These are phyloP conservation scores for Aspergillus nomiae DNA, from an alignment of 2,329 filamentous ascomycete genomes.

Conservation along the genomic window DNA sequence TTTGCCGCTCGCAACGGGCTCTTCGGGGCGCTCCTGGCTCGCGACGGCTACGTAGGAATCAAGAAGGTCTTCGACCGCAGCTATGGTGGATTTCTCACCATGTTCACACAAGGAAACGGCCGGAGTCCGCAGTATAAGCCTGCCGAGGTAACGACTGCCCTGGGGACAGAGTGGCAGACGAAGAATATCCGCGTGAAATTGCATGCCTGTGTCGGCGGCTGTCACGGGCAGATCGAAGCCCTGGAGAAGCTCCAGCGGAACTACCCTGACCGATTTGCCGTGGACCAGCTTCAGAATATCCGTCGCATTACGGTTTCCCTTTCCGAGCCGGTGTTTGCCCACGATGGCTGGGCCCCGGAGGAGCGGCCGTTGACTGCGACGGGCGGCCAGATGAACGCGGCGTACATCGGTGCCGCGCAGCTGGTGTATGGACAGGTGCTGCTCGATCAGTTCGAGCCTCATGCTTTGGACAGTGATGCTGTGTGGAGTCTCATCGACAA, in stretches of 20 bases:
- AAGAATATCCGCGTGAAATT: neutral
- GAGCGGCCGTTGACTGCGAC: neutral
- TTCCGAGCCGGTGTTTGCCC: neutral
- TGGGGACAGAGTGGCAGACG: neutral
- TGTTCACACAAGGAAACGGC: neutral
- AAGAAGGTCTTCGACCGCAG: slow-evolving; percentile 5
- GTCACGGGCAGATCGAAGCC: neutral
- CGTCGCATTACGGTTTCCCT: neutral
- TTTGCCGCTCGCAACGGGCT: slow-evolving; percentile 50
- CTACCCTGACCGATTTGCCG: neutral
- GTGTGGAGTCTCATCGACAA: neutral
- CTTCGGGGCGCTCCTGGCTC: slow-evolving; percentile 42
- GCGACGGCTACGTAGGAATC: slow-evolving; percentile 45
- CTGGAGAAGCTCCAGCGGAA: neutral
- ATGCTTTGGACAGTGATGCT: neutral
- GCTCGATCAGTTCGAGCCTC: neutral
- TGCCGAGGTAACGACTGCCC: neutral
- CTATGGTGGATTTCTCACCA: neutral
- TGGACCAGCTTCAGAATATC: neutral
- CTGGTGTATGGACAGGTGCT: neutral
- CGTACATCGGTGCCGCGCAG: neutral
- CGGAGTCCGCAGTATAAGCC: neutral
- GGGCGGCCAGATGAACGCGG: neutral
- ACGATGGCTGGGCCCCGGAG: neutral
- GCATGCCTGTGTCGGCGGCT: neutral